Percentiles rank a stretch among this genome's conserved stretches.
These are phyloP conservation scores for Fraxinus ornus DNA, from an alignment of 305 asterid genomes.

Conservation along the genomic window DNA sequence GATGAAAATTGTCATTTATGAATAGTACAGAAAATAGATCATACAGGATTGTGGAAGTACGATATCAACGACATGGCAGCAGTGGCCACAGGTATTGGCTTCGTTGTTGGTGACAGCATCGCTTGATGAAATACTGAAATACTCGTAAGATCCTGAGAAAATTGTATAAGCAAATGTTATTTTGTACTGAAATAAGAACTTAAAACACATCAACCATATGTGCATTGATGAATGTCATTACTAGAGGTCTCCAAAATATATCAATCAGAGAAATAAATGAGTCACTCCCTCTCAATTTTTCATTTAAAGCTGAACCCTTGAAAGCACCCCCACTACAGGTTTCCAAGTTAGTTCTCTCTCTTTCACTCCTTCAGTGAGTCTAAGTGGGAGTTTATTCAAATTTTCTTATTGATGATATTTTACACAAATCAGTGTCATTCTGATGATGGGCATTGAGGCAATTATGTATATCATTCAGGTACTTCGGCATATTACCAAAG, in stretches of 20 bases:
- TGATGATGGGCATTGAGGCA: neutral
- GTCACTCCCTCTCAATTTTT: neutral
- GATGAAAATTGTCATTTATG: neutral
- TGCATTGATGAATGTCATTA: slow-evolving; percentile 6
- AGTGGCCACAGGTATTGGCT: slow-evolving; percentile 74
- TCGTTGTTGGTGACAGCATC: slow-evolving; percentile 58
- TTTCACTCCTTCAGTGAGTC: neutral
- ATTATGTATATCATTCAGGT: neutral
- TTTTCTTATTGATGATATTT: neutral
- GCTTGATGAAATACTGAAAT: slow-evolving; percentile 63
- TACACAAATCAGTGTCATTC: slow-evolving; percentile 2
- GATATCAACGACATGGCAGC: slow-evolving; percentile 81
- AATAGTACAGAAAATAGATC: slow-evolving; percentile 31
- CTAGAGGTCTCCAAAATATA: neutral
- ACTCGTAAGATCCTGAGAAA: slow-evolving; percentile 58
- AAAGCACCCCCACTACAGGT: neutral
- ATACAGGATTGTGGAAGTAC: slow-evolving; percentile 63
- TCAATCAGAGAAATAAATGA: neutral
- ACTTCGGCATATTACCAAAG: neutral
- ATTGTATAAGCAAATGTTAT: slow-evolving; percentile 3
- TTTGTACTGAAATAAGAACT: neutral
- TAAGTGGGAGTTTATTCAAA: neutral
- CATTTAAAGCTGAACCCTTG: neutral
- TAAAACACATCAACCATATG: slow-evolving; percentile 16
- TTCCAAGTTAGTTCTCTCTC: neutral